Evolutionary conservation across 2,329 filamentous ascomycete genomes (phyloP).

Genomic region (Beauveria brongniartii): DNA sequence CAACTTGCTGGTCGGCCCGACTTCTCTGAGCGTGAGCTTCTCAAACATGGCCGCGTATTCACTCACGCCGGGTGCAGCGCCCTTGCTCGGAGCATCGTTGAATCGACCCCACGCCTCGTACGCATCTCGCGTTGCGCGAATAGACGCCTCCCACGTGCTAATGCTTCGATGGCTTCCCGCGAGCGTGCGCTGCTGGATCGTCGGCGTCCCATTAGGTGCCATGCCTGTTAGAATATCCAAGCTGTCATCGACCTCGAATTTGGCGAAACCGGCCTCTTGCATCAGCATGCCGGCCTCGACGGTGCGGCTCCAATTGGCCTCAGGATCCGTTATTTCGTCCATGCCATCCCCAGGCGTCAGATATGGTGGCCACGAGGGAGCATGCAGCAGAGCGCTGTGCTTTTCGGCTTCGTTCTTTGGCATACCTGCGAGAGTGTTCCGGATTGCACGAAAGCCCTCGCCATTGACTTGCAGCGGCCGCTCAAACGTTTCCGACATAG

Average conservation of each 20-base stretch:
- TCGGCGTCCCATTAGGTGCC: conserved; percentile 41
- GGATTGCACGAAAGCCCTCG: conserved; percentile 46
- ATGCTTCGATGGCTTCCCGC: conserved; percentile 15
- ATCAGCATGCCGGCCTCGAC: conserved; percentile 45
- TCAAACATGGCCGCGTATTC: conserved; percentile 55
- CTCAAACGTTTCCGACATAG: conserved; percentile 39
- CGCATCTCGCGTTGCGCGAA: conserved; percentile 51
- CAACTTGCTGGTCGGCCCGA: conserved; percentile 19
- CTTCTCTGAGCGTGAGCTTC: conserved; percentile 38
- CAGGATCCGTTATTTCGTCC: conserved; percentile 43
- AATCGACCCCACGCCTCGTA: conserved; percentile 53
- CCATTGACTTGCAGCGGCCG: conserved; percentile 43
- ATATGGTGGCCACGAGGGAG: conserved; percentile 53
- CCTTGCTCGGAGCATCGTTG: conserved; percentile 27
- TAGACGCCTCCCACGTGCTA: conserved; percentile 45
- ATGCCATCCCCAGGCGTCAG: conserved; percentile 48
- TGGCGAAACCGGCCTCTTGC: conserved; percentile 48
- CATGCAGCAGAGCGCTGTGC: conserved; percentile 38
- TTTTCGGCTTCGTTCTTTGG: conserved; percentile 44
- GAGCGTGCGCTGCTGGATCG: conserved; percentile 40
- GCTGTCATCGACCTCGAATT: conserved; percentile 37
- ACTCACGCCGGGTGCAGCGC: conserved; percentile 26
- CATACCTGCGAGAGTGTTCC: conserved; percentile 43
- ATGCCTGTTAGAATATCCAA: conserved; percentile 47
- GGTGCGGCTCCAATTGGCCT: conserved; percentile 46